Evolutionary conservation across 2,329 filamentous ascomycete genomes (phyloP).

Genomic region (Monilinia fructigena): DNA sequence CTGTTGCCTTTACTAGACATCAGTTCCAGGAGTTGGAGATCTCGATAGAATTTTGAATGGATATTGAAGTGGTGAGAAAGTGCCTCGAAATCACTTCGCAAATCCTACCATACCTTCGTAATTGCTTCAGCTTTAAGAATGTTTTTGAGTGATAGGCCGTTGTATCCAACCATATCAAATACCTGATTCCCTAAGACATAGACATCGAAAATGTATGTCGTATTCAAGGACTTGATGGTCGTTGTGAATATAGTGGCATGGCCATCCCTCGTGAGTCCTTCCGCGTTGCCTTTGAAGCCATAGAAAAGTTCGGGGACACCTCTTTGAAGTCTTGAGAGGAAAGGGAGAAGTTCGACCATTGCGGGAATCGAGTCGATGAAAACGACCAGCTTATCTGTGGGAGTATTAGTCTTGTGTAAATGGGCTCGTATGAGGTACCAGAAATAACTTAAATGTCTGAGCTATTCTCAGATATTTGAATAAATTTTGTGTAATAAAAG

Average conservation of each 20-base stretch:
- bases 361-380: not conserved
- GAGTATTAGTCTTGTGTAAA: not conserved
- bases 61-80: slow-evolving; percentile 13
- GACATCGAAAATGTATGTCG: slow-evolving; percentile 10
- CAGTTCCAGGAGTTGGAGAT: slow-evolving; percentile 12
- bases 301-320: not conserved
- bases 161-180: not conserved
- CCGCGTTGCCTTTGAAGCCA: not conserved
- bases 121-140: slow-evolving; percentile 2
- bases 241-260: not conserved
- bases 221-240: not conserved
- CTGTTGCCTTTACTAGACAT: not conserved
- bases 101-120: not conserved
- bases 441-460: not conserved
- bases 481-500: not conserved
- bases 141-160: not conserved
- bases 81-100: slow-evolving; percentile 11
- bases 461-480: not conserved
- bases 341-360: not conserved
- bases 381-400: not conserved
- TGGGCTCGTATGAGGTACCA: not conserved
- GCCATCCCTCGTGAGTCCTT: not conserved
- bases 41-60: not conserved
- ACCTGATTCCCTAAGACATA: not conserved
- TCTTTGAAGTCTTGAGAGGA: not conserved